A percentile compares a stretch with the other conserved stretches of the same genome.
phyloP scores from a whole-genome alignment of 2,329 filamentous ascomycete species.

The Fusarium chaquense region DNA sequence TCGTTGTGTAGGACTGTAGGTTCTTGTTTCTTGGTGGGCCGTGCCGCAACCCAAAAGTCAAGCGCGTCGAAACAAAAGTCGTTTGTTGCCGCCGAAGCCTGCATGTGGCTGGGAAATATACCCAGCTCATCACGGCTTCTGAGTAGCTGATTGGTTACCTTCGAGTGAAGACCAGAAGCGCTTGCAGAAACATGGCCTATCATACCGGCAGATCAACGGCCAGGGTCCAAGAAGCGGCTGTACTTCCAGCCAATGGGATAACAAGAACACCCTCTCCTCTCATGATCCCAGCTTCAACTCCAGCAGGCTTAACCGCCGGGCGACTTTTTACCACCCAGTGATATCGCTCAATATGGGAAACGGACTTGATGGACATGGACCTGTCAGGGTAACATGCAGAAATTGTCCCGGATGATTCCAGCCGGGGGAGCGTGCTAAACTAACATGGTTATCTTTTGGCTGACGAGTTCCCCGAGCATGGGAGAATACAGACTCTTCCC shows the following conservation, averaged over 20 bases:
- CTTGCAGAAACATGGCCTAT: slow-evolving; percentile 44
- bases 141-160: slow-evolving; percentile 55
- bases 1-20: background rate
- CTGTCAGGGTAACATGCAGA: slow-evolving; percentile 35
- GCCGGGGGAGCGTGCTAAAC: slow-evolving; percentile 3
- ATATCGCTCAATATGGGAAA: slow-evolving; percentile 20
- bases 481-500: slow-evolving; percentile 27
- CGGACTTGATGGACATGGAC: slow-evolving; percentile 25
- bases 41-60: slow-evolving; percentile 8
- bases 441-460: slow-evolving; percentile 10
- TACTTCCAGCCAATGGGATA: slow-evolving; percentile 37
- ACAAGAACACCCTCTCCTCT: slow-evolving; percentile 29
- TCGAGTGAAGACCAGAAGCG: slow-evolving; percentile 39
- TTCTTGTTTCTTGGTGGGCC: slow-evolving; percentile 17
- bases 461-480: slow-evolving; percentile 12
- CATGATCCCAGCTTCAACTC: slow-evolving; percentile 39
- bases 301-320: slow-evolving; percentile 41
- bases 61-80: slow-evolving; percentile 49
- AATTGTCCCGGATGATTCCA: slow-evolving; percentile 27
- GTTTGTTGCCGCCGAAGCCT: slow-evolving; percentile 60
- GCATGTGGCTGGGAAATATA: slow-evolving; percentile 56
- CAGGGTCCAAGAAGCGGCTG: slow-evolving; percentile 35
- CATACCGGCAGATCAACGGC: slow-evolving; percentile 38
- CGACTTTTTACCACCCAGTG: slow-evolving; percentile 29
- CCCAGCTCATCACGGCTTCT: slow-evolving; percentile 49